Percentiles rank a stretch among this genome's conserved stretches.
phyloP scores from a whole-genome alignment of 768 basidiomycete species.

The Tulasnella sp. region DNA sequence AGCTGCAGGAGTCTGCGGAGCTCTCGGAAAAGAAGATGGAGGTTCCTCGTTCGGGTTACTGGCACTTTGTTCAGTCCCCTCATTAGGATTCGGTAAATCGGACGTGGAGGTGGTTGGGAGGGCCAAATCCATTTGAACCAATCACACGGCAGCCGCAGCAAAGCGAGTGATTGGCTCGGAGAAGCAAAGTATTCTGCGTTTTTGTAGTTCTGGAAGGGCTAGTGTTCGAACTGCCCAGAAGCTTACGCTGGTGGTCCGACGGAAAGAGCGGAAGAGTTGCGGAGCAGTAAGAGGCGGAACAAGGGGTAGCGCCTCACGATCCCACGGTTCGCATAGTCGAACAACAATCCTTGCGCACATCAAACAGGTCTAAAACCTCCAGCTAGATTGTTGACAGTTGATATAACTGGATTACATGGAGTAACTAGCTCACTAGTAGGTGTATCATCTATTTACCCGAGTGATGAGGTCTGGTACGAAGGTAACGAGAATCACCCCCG shows the following conservation, averaged over 20 bases:
- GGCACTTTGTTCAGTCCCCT: neutral
- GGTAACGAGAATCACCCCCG: too few species aligned
- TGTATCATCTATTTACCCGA: too few species aligned
- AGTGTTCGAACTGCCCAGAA: too few species aligned
- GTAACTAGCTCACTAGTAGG: too few species aligned
- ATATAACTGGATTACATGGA: too few species aligned
- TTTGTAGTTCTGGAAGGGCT: too few species aligned
- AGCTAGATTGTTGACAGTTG: too few species aligned
- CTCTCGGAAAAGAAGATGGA: slow-evolving; percentile 3
- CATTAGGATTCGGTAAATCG: neutral
- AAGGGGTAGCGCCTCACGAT: neutral
- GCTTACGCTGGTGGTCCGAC: slow-evolving; percentile 1
- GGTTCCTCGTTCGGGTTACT: neutral
- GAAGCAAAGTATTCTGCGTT: neutral
- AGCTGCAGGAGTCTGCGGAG: neutral
- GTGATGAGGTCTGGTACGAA: too few species aligned
- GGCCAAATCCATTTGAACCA: neutral
- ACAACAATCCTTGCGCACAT: neutral
- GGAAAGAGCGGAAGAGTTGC: slow-evolving; percentile 9
- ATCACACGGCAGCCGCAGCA: neutral
- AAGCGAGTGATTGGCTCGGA: neutral
- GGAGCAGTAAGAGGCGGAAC: neutral
- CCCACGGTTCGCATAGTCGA: neutral
- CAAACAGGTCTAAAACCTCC: neutral
- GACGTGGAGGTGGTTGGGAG: neutral